A percentile compares a stretch with the other conserved stretches of the same genome.
Conservation (phyloP, 495 filamentous ascomycete species). For the Aspergillus steynii region DNA sequence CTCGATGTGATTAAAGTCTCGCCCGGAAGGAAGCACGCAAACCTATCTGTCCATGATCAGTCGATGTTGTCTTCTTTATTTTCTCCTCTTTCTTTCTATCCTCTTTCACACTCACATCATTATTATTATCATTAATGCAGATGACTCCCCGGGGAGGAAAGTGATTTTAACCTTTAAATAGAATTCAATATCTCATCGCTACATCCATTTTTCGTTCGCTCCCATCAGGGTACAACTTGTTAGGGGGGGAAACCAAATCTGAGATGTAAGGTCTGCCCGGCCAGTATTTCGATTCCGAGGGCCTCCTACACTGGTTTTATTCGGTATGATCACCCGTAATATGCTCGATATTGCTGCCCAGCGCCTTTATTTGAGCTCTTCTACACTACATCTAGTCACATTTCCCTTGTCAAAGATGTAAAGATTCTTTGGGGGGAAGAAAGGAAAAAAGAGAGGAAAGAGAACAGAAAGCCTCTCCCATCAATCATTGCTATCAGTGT, state of each 20-base stretch:
- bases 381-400: not conserved
- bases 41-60: too few species aligned
- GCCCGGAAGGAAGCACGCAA: too few species aligned
- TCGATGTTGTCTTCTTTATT: not conserved
- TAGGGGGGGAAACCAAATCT: too few species aligned
- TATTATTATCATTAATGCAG: not conserved
- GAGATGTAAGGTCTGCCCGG: too few species aligned
- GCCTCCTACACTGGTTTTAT: not conserved
- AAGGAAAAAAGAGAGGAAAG: constrained; percentile 10
- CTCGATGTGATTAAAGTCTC: not conserved
- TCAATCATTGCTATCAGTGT: constrained; percentile 12
- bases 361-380: not conserved
- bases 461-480: constrained; percentile 4
- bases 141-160: not conserved
- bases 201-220: not conserved
- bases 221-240: not conserved
- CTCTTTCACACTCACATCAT: too few species aligned
- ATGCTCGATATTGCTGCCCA: not conserved
- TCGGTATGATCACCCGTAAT: too few species aligned
- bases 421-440: not conserved
- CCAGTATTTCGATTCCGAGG: not conserved
- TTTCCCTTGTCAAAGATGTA: not conserved
- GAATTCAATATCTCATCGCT: not conserved
- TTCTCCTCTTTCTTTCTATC: not conserved
- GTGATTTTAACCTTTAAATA: not conserved